Base-by-base conservation (phyloP, 768 basidiomycete genomes). In the Sutorius australiensis region DNA sequence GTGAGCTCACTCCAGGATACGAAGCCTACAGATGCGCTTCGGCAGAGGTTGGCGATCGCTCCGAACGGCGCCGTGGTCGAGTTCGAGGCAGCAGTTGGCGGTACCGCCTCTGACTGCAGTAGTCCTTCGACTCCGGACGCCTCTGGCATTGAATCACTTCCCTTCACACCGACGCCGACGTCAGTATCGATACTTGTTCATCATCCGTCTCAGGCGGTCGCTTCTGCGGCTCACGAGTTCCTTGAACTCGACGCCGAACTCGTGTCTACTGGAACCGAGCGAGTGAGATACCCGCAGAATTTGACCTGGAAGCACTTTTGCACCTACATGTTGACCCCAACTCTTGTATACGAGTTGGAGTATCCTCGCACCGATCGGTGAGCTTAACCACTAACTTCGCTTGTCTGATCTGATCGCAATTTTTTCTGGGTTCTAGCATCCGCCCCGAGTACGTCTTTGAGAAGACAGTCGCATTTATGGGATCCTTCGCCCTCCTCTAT, bases 331-430 rank as follows among this genome's bases (percentile, higher is more conserved):
- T 72, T 95, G 36, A 84, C 90, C 42, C 97, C 97, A 13, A 92
- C 92, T 0, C 77, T 99, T 39, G 94, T 98, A 7, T 99, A 99
- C 64, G 94, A 98, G 68, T 76, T 98, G 32, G 95, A 98, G 70
- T 99, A 95, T 68, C 95, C 95, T 10, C 75, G 95, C 46, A 98
- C 95, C 10, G 83, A 89, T 31, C 74, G 78, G 91, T 91, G 63
- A 46, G 81, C 71, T 42, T 13, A 12, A 38, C 30, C 27, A 31
- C 19, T 21, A 33, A 21, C 36, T 14, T 53, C n/a, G 34, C 28
- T 19, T 16, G 34, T 10, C 1, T 30, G 38, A n/a, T 16, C 38
- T 63, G 1, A 64, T 19, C 10, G n/a, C 6, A 24, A 2, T 5
- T n/a, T 42, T 32, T 27, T 13, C 28, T 17, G 19, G 41, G 32